These are phyloP conservation scores for Solanum chilense DNA, from an alignment of 257 asterid genomes.

Conservation along the genomic window DNA sequence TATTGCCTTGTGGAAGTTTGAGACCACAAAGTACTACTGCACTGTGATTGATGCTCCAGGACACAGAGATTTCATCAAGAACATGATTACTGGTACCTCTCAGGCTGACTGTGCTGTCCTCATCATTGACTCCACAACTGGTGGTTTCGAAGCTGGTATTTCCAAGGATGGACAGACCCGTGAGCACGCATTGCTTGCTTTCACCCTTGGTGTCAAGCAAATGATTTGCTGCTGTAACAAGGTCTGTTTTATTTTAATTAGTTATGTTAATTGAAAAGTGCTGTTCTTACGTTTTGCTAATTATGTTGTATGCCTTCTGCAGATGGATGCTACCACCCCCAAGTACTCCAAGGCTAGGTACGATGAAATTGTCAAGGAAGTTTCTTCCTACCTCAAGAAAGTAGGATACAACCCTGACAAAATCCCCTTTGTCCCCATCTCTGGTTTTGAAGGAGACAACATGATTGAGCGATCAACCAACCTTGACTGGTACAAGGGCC, in stretches of 20 bases:
- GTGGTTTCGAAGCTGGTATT: slow-evolving; percentile 85
- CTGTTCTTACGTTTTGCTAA: not conserved
- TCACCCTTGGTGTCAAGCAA: slow-evolving; percentile 82
- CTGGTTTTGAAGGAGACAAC: slow-evolving; percentile 58
- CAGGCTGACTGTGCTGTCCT: slow-evolving; percentile 88
- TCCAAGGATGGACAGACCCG: slow-evolving; percentile 89
- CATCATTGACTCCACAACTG: slow-evolving; percentile 77
- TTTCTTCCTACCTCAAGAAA: slow-evolving; percentile 53
- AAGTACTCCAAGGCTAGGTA: slow-evolving; percentile 52
- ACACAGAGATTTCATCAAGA: slow-evolving; percentile 79
- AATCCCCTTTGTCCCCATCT: slow-evolving; percentile 49
- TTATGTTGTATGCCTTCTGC: not conserved
- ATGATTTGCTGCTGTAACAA: slow-evolving; percentile 85
- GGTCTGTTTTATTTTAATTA: slow-evolving; percentile 13
- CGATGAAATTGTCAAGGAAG: slow-evolving; percentile 55
- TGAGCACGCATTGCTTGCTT: slow-evolving; percentile 77
- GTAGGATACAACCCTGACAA: slow-evolving; percentile 70
- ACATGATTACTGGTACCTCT: slow-evolving; percentile 86
- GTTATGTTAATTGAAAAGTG: not conserved
- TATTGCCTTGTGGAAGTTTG: slow-evolving; percentile 85
- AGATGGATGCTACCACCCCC: slow-evolving; percentile 69
- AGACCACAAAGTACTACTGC: slow-evolving; percentile 88
- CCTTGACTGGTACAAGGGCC: slow-evolving; percentile 64
- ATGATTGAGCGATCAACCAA: slow-evolving; percentile 55
- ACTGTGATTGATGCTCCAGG: slow-evolving; percentile 91